These are phyloP conservation scores for Colletotrichum abscissum DNA, from an alignment of 2,329 filamentous ascomycete species.

Conservation along the genomic window DNA sequence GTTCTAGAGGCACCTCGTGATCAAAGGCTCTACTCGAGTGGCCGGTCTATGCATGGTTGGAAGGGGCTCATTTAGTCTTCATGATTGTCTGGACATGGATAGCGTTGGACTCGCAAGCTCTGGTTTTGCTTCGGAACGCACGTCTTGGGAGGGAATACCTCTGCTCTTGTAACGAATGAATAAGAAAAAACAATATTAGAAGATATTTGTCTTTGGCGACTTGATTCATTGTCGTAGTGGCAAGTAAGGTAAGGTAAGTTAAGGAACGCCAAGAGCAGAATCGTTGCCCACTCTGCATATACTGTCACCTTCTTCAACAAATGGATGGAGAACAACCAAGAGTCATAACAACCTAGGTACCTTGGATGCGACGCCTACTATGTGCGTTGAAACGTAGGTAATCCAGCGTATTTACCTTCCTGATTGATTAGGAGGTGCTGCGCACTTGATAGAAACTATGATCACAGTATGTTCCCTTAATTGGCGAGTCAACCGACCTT, in stretches of 20 bases:
- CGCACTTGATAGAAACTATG: background rate
- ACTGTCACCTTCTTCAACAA: too few species aligned
- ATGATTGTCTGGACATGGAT: constrained; percentile 15
- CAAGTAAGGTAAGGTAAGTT: too few species aligned
- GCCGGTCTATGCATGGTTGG: background rate
- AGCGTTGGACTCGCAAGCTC: constrained; percentile 13
- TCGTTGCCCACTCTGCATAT: too few species aligned
- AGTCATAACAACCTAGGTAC: too few species aligned
- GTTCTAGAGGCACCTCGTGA: background rate
- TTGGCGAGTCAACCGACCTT: background rate
- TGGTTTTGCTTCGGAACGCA: background rate
- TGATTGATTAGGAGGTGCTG: background rate
- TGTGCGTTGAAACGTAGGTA: background rate
- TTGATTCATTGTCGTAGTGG: background rate
- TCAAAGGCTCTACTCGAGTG: background rate
- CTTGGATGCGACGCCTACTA: background rate
- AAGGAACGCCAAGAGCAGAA: too few species aligned
- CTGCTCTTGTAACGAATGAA: constrained; percentile 12
- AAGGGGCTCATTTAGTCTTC: constrained; percentile 7
- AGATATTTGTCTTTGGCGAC: background rate
- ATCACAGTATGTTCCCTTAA: background rate
- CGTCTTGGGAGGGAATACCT: background rate
- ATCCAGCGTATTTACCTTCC: background rate
- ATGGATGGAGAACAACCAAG: too few species aligned
- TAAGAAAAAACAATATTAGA: background rate